A percentile compares a stretch with the other conserved stretches of the same genome.
phyloP scores from a whole-genome alignment of 2,329 filamentous ascomycete genomes.

The Curvularia hawaiiensis region DNA sequence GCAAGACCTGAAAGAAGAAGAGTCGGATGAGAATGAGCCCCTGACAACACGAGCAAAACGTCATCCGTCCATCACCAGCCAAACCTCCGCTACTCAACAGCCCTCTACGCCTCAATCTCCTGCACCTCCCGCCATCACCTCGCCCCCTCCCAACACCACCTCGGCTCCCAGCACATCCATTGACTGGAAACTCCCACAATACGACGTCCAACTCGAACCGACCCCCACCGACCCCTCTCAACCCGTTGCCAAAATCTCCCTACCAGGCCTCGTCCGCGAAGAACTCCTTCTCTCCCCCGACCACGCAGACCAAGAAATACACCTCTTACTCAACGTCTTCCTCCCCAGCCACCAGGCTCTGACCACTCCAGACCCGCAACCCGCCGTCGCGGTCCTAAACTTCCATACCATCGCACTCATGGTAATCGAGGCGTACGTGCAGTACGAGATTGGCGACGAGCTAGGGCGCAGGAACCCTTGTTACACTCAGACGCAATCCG shows the following conservation, averaged over 20 bases:
- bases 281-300: slow-evolving; percentile 34
- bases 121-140: background rate
- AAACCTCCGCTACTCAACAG: background rate
- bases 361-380: slow-evolving; percentile 23
- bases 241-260: slow-evolving; percentile 39
- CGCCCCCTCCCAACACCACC: background rate
- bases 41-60: slow-evolving; percentile 18
- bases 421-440: slow-evolving; percentile 35
- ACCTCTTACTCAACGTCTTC: slow-evolving; percentile 38
- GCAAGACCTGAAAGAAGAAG: background rate
- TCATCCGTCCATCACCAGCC: slow-evolving; percentile 12
- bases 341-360: slow-evolving; percentile 32
- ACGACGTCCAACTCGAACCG: slow-evolving; percentile 22
- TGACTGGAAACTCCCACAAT: slow-evolving; percentile 28
- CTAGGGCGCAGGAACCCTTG: slow-evolving; percentile 1
- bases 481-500: background rate
- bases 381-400: slow-evolving; percentile 35
- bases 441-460: slow-evolving; percentile 37
- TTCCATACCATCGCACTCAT: slow-evolving; percentile 43
- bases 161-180: background rate
- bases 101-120: background rate
- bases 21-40: slow-evolving; percentile 27
- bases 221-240: slow-evolving; percentile 12
- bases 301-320: slow-evolving; percentile 29
- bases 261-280: slow-evolving; percentile 47